Evolutionary conservation across 306 rosid species (phyloP).

Genomic region (Amphicarpaea edgeworthii): DNA sequence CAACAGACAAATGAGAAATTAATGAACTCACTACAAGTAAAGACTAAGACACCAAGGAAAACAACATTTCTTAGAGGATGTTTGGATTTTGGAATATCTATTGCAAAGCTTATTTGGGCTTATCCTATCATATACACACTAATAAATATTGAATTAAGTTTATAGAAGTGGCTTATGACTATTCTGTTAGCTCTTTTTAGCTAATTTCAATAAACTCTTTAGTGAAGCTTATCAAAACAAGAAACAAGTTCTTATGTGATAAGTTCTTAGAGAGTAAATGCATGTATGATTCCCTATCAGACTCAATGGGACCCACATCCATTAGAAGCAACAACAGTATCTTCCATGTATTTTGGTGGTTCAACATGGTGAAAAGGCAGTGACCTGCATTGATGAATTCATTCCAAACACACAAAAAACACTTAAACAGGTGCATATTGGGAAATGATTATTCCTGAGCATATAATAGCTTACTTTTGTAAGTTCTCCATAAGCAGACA

Average conservation of each 20-base stretch:
- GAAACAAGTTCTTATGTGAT: not conserved
- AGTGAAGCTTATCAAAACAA: not conserved
- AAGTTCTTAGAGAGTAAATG: not conserved
- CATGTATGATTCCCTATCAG: no score
- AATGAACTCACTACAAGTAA: not conserved
- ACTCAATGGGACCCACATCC: no score
- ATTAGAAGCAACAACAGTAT: no score
- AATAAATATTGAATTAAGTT: not conserved
- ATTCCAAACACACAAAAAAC: no score
- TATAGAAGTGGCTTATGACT: not conserved
- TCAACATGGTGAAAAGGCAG: no score
- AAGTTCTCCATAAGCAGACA: not conserved
- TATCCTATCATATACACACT: not conserved
- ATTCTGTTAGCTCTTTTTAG: not conserved
- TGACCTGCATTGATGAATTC: no score
- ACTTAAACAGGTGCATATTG: not conserved
- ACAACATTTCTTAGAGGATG: not conserved
- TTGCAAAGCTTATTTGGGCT: not conserved
- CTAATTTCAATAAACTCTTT: not conserved
- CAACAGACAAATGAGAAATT: constrained; percentile 28
- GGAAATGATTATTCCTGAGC: not conserved
- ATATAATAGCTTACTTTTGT: not conserved
- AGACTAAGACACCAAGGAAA: not conserved
- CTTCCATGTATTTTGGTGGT: no score
- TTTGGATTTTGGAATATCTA: not conserved